Evolutionary conservation across 306 rosid species (phyloP), one percentile per base, ranked within the genome.

Genomic region (Mimosa pudica): DNA sequence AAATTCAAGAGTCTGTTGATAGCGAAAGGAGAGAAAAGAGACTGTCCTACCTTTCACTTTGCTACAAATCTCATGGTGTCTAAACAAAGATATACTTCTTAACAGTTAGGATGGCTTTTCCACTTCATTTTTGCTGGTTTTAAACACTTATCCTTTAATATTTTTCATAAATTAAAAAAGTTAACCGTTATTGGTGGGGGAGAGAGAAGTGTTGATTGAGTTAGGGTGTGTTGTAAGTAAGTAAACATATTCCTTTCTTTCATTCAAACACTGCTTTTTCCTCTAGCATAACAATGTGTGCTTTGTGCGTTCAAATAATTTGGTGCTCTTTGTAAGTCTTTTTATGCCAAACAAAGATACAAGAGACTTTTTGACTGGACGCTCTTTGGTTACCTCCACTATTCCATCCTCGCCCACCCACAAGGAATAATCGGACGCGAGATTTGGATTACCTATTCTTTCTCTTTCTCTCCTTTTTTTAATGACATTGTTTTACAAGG

Each of bases 311-410:
- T 92, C 96, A 90, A 93, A 91, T 89, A 90, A 89, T 87, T 83
- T 87, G 88, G 91, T 93, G 86, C 78, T 75, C 92, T 90, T 90
- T 86, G 91, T 70, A 89, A 86, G 96, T 96, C 99, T 96, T 96
- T 96, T 93, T 90, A 93, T 96, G 98, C 97, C 93, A 96, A 55
- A 87, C 89, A 89, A 95, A 95, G 98, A 84, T 89, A 74, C 82
- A 86, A 89, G 77, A 83, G 83, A 79, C 97, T 92, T 93, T 93
- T 96, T 96, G 99, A 96, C 99, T 87, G 70, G 46, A 64, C 35
- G 9, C 46, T 11, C 63, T 18, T 62, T 84, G 83, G 51, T 33
- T 41, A 67, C 33, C 54, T 44, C 49, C 73, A 44, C 47, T 47
- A 55, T 55, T 24, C 67, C 74, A 75, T 47, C 57, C 58, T 70